Conservation (phyloP, 176 grass and related monocot genomes). For the Oryza glumipatula region DNA sequence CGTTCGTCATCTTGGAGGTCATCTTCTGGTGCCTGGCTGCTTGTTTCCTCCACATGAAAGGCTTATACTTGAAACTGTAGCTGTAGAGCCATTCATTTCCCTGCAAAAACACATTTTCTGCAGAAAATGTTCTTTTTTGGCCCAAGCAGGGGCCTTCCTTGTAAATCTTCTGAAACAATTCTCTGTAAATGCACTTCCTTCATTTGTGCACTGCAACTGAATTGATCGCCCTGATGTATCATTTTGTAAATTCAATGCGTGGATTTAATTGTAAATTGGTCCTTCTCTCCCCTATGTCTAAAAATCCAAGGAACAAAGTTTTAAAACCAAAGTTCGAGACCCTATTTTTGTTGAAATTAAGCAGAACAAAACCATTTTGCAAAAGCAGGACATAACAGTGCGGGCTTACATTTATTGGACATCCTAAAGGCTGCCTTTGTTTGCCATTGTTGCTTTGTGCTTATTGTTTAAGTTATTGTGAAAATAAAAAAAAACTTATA, state of each 20-base stretch:
- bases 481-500: too few relatives aligned
- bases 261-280: not conserved
- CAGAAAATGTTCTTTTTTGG: not conserved
- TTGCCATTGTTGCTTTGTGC: too few relatives aligned
- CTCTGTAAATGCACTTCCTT: not conserved
- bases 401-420: too few relatives aligned
- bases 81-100: conserved; percentile 32
- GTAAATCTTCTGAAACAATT: too few relatives aligned
- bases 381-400: too few relatives aligned
- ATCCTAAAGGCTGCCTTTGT: too few relatives aligned
- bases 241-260: not conserved
- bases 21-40: conserved; percentile 82
- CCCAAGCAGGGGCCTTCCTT: too few relatives aligned
- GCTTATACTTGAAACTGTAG: conserved; percentile 79
- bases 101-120: not conserved
- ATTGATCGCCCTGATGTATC: not conserved
- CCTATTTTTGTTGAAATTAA: too few relatives aligned
- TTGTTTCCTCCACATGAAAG: conserved; percentile 76
- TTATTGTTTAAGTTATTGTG: too few relatives aligned
- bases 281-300: not conserved
- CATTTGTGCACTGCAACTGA: not conserved
- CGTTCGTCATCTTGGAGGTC: conserved; percentile 77
- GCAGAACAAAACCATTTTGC: too few relatives aligned
- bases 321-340: too few relatives aligned
- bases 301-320: too few relatives aligned